phyloP scores from a whole-genome alignment of 805 yeast genomes.

The Pichia manshurica region DNA sequence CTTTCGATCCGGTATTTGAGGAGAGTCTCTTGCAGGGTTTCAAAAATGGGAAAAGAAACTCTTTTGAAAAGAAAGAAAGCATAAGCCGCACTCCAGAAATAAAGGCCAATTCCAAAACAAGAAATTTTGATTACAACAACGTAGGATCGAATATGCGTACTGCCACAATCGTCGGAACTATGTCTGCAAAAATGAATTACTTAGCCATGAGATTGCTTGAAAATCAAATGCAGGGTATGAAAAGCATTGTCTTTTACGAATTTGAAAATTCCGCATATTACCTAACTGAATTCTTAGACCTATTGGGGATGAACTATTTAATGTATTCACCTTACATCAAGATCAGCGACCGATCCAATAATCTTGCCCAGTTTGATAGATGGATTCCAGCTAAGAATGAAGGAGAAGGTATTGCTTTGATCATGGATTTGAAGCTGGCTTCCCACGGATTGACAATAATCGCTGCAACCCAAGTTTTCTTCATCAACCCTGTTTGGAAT shows the following conservation, averaged over 20 bases:
- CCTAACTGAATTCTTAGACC: slow-evolving; percentile 56
- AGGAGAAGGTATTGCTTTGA: slow-evolving; percentile 45
- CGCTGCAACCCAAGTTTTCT: slow-evolving; percentile 63
- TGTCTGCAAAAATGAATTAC: slow-evolving; percentile 60
- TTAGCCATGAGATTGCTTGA: slow-evolving; percentile 49
- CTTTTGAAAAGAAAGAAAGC: no score
- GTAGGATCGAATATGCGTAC: slow-evolving; percentile 24
- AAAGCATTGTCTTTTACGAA: slow-evolving; percentile 62
- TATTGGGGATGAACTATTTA: slow-evolving; percentile 54
- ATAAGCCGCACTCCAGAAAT: no score
- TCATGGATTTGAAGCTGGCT: slow-evolving; percentile 65
- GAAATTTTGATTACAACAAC: not conserved
- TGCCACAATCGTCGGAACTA: slow-evolving; percentile 51
- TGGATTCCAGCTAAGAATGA: slow-evolving; percentile 33
- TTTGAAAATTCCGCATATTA: slow-evolving; percentile 68
- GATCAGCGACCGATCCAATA: slow-evolving; percentile 44
- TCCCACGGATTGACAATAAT: slow-evolving; percentile 66
- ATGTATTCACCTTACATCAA: slow-evolving; percentile 60
- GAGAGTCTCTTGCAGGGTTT: slow-evolving; percentile 14
- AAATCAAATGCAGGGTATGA: slow-evolving; percentile 40
- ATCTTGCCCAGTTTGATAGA: slow-evolving; percentile 45
- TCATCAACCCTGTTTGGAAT: slow-evolving; percentile 69
- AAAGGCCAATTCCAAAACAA: not conserved
- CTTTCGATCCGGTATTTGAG: slow-evolving; percentile 24
- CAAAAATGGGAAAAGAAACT: not conserved